Evolutionary conservation across 2,329 filamentous ascomycete species (phyloP).

Genomic region (Sporothrix sp.): DNA sequence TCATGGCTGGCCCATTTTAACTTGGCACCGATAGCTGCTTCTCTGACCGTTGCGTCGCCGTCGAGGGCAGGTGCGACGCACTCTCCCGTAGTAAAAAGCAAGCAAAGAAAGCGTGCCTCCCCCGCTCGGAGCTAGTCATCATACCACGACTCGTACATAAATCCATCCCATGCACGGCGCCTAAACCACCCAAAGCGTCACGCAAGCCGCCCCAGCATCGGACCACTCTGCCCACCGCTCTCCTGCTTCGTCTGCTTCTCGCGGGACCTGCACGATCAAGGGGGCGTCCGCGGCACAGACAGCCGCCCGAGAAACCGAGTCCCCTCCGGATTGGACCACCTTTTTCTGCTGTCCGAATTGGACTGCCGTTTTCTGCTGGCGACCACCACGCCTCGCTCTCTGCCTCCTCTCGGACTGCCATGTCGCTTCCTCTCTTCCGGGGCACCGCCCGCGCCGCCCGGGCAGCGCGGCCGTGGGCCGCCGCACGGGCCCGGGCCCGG

Average conservation of each 20-base stretch:
- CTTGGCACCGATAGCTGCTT: no score
- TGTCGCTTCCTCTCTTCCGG: constrained; percentile 40
- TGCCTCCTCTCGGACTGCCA: constrained; percentile 20
- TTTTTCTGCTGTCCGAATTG: neutral
- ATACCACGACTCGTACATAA: constrained; percentile 3
- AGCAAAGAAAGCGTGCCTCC: neutral
- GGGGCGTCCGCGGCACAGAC: no score
- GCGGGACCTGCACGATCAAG: no score
- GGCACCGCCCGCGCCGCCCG: constrained; percentile 40
- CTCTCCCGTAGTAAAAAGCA: no score
- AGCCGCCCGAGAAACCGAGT: no score
- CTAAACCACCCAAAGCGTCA: constrained; percentile 9
- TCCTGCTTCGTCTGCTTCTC: no score
- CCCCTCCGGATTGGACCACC: no score
- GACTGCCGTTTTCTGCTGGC: neutral
- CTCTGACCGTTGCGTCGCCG: no score
- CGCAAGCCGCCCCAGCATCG: constrained; percentile 6
- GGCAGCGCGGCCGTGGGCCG: constrained; percentile 27
- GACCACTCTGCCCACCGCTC: no score
- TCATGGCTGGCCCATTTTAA: neutral
- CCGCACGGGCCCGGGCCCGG: constrained; percentile 25
- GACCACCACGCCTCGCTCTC: neutral
- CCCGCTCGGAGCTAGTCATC: constrained; percentile 6
- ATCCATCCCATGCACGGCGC: neutral
- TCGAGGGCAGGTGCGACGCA: no score